phyloP scores from a whole-genome alignment of 495 filamentous ascomycete genomes.

The Xylaria flabelliformis region DNA sequence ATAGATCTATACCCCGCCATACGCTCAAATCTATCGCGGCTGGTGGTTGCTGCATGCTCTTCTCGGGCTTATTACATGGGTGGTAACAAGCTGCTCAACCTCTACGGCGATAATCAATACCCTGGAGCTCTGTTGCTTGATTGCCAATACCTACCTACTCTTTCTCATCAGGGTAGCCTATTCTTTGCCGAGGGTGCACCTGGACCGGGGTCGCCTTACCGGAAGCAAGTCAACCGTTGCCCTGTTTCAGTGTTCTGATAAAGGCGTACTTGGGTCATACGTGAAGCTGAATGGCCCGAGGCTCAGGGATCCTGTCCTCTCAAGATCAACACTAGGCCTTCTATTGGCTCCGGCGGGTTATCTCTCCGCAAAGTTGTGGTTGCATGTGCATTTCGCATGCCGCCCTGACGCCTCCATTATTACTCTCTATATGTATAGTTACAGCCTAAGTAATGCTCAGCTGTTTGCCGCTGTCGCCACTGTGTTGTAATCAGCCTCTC shows the following conservation, averaged over 20 bases:
- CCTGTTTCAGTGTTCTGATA: conserved; percentile 23
- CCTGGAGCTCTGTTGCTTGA: not conserved
- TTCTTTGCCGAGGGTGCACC: not conserved
- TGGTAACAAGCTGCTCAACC: not conserved
- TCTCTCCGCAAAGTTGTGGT: conserved; percentile 25
- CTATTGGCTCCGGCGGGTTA: conserved; percentile 9
- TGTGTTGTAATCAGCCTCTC: not conserved
- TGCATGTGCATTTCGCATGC: conserved; percentile 10
- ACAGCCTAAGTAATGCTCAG: not conserved
- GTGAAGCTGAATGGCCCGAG: conserved; percentile 26
- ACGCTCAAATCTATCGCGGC: too few relatives aligned
- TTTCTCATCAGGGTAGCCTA: not conserved
- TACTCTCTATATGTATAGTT: not conserved
- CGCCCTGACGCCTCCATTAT: conserved; percentile 13
- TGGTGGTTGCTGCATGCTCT: not conserved
- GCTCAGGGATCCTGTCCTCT: conserved; percentile 12
- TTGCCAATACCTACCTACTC: conserved; percentile 3
- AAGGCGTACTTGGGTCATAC: not conserved
- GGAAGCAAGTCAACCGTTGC: conserved; percentile 28
- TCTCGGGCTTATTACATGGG: conserved; percentile 4
- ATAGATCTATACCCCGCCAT: not conserved
- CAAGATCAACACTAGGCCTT: not conserved
- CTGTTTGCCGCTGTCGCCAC: conserved; percentile 4
- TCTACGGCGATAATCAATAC: not conserved
- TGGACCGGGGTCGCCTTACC: conserved; percentile 23